Conservation (phyloP, 83 land plant species). For the Thuja plicata region DNA sequence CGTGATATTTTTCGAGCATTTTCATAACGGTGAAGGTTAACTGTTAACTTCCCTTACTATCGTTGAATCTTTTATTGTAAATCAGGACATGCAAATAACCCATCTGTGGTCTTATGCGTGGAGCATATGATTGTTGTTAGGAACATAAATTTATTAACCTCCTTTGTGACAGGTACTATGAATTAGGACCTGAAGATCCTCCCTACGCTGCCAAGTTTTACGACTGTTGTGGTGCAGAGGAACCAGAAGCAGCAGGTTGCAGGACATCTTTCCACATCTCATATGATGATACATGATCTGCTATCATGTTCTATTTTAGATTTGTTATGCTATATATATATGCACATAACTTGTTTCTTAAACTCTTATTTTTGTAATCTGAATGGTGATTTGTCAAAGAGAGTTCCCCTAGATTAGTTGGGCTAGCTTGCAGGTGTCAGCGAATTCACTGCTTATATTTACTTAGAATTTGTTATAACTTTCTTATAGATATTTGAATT, state of each 20-base stretch:
- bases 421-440: neutral
- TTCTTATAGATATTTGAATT: neutral
- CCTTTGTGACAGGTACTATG: conserved; percentile 72
- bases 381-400: neutral
- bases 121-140: neutral
- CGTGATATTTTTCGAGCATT: neutral
- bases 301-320: neutral
- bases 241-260: conserved; percentile 82
- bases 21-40: neutral
- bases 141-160: neutral
- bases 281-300: conserved; percentile 65
- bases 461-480: neutral
- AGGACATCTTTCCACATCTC: conserved; percentile 71
- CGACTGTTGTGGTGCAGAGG: conserved; percentile 99
- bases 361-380: neutral
- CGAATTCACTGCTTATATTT: neutral
- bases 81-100: neutral
- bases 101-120: neutral
- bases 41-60: neutral
- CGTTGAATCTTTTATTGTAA: neutral
- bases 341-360: neutral
- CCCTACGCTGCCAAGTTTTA: conserved; percentile 97
- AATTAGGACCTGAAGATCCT: conserved; percentile 86
- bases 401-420: neutral
- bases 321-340: neutral